A percentile compares a stretch with the other conserved stretches of the same genome.
Evolutionary conservation across 805 yeast genomes (phyloP).

Genomic region (Spathaspora sp.): DNA sequence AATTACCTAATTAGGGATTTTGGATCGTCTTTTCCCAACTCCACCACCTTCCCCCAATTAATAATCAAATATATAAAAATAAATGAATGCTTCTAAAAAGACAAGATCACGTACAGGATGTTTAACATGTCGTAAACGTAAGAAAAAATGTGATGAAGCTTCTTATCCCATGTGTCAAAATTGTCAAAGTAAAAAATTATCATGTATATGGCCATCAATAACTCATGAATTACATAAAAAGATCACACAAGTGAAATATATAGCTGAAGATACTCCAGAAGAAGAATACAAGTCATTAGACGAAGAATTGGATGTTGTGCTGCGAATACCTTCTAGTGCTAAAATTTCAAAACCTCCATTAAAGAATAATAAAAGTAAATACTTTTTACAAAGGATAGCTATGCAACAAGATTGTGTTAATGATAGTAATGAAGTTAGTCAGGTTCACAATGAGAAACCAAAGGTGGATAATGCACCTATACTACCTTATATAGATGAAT

Average conservation of each 20-base stretch:
- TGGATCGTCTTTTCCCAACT: background rate
- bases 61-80: too few relatives aligned
- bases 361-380: conserved; percentile 7
- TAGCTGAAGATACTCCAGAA: conserved; percentile 8
- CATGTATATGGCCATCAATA: conserved; percentile 25
- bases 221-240: conserved; percentile 19
- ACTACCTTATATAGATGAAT: background rate
- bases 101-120: conserved; percentile 30
- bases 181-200: conserved; percentile 17
- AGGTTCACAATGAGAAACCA: background rate
- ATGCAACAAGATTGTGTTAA: conserved; percentile 38
- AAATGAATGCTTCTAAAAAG: conserved; percentile 3
- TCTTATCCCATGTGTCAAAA: conserved; percentile 28
- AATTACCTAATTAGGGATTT: conserved; percentile 24
- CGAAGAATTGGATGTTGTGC: background rate
- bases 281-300: background rate
- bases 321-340: background rate
- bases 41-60: too few relatives aligned
- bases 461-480: background rate
- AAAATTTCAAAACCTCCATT: conserved; percentile 1
- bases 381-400: conserved; percentile 28
- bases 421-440: background rate
- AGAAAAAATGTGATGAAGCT: conserved; percentile 29
- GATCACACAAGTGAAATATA: conserved; percentile 20
- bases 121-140: conserved; percentile 24